Conservation (phyloP, 331 rosid species). For the Rhamnella rubrinervis region DNA sequence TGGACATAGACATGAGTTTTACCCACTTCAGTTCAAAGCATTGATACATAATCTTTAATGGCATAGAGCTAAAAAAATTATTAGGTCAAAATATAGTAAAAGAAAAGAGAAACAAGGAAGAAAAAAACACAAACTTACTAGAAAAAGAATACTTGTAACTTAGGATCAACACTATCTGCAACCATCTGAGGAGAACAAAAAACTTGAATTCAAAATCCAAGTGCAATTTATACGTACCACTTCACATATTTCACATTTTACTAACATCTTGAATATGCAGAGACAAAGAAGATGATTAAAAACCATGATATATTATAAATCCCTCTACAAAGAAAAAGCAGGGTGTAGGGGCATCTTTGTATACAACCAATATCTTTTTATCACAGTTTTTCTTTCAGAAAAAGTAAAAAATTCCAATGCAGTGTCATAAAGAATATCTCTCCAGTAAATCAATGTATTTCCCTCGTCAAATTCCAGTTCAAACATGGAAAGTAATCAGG, state of each 20-base stretch:
- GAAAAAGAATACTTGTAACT: constrained; percentile 42
- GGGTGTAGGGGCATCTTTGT: background rate
- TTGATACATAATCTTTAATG: constrained; percentile 15
- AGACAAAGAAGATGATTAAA: background rate
- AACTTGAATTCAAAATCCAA: constrained; percentile 4
- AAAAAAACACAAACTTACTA: constrained; percentile 32
- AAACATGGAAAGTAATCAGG: background rate
- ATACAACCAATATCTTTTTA: background rate
- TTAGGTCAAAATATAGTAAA: background rate
- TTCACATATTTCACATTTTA: background rate
- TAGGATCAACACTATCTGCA: constrained; percentile 63
- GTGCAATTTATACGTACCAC: background rate
- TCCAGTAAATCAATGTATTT: background rate
- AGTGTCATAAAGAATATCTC: background rate
- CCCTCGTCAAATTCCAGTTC: constrained; percentile 1
- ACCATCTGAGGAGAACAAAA: constrained; percentile 44
- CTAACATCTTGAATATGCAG: background rate
- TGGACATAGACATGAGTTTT: constrained; percentile 33
- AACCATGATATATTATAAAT: background rate
- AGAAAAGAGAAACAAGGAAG: background rate
- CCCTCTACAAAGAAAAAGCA: background rate
- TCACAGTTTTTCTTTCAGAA: background rate
- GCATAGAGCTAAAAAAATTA: constrained; percentile 10
- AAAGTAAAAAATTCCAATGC: background rate
- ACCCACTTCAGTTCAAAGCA: constrained; percentile 30